Conservation (phyloP, 495 filamentous ascomycete genomes). For the Evansstolkia leycettana region DNA sequence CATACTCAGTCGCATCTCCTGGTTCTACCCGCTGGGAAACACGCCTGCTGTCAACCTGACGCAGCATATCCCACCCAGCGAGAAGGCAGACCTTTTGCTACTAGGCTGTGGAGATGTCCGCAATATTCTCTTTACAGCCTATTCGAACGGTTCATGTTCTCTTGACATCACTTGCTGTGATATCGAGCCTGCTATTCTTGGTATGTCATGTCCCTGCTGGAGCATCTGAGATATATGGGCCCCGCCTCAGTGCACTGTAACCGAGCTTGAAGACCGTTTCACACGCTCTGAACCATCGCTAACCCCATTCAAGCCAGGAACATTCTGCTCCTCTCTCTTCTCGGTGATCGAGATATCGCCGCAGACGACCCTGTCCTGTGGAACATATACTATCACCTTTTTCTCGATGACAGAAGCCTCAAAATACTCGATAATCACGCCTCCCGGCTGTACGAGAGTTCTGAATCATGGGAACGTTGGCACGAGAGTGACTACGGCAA, state of each 20-base stretch:
- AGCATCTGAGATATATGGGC: too few relatives aligned
- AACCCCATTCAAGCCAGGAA: conserved; percentile 44
- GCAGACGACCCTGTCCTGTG: conserved; percentile 22
- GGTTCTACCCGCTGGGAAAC: conserved; percentile 38
- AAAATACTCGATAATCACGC: conserved; percentile 22
- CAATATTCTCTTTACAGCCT: conserved; percentile 36
- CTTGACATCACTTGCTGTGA: conserved; percentile 39
- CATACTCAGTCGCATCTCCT: conserved; percentile 4
- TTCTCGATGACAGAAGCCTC: conserved; percentile 24
- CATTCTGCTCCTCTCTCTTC: conserved; percentile 33
- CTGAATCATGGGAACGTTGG: conserved; percentile 23
- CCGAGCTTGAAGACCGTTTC: too few relatives aligned
- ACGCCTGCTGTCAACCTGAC: conserved; percentile 39
- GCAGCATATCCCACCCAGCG: conserved; percentile 30
- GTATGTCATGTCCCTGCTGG: too few relatives aligned
- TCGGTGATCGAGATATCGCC: conserved; percentile 22
- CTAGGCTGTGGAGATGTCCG: conserved; percentile 42
- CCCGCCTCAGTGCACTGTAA: too few relatives aligned
- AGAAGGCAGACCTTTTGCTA: conserved; percentile 33
- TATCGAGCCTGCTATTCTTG: conserved; percentile 30
- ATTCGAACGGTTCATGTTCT: conserved; percentile 4
- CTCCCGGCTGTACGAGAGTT: conserved; percentile 22
- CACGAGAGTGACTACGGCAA: conserved; percentile 18
- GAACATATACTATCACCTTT: conserved; percentile 43
- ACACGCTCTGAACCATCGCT: too few relatives aligned